Conservation (phyloP, 768 basidiomycete genomes). For the Suillus subalutaceus region DNA sequence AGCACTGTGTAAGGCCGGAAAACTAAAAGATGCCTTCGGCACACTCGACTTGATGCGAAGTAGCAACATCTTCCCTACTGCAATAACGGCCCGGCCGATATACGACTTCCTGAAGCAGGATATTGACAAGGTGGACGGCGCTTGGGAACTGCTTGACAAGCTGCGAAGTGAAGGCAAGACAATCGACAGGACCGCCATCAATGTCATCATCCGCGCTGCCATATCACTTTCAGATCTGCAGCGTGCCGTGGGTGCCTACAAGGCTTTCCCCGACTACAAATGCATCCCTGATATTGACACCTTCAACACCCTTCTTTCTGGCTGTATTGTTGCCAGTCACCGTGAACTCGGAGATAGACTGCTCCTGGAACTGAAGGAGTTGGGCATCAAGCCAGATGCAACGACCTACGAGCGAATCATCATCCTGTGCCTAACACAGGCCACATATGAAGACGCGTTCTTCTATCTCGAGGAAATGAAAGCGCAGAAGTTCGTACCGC, state of each 20-base stretch:
- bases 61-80: constrained; percentile 49
- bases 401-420: constrained; percentile 72
- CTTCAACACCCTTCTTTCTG: constrained; percentile 70
- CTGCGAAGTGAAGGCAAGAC: constrained; percentile 53
- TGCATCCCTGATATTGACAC: constrained; percentile 62
- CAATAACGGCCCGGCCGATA: constrained; percentile 58
- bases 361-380: constrained; percentile 65
- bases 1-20: constrained; percentile 60
- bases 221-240: constrained; percentile 66
- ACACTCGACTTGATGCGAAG: constrained; percentile 63
- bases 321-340: constrained; percentile 60
- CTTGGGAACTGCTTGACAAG: constrained; percentile 66
- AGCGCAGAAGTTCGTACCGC: constrained; percentile 55
- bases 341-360: constrained; percentile 70
- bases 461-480: constrained; percentile 92
- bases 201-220: constrained; percentile 68
- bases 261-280: constrained; percentile 55
- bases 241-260: constrained; percentile 79
- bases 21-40: constrained; percentile 64
- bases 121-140: constrained; percentile 58
- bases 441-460: constrained; percentile 84
- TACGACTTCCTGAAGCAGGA: constrained; percentile 47
- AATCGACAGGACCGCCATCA: constrained; percentile 63
- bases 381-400: constrained; percentile 54
- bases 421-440: constrained; percentile 67